phyloP scores from a whole-genome alignment of 805 yeast species.

The Yamadazyma tumulicola region DNA sequence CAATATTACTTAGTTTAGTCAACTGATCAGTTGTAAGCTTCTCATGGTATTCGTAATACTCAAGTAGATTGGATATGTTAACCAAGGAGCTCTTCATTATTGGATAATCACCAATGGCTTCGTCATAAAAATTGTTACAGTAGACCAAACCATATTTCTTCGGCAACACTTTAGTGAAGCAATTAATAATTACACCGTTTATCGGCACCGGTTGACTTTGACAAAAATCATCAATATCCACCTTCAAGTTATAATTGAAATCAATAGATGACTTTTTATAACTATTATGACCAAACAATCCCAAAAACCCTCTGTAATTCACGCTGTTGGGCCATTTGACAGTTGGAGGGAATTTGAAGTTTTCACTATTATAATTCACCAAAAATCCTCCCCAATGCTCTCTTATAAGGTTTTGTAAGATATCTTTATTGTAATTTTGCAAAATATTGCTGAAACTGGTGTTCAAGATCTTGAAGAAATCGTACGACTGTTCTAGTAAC shows the following conservation, averaged over 20 bases:
- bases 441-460: conserved; percentile 19
- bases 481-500: conserved; percentile 20
- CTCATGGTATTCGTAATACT: conserved; percentile 26
- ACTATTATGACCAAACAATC: conserved; percentile 18
- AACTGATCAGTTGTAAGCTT: conserved; percentile 18
- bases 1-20: conserved; percentile 14
- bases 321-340: conserved; percentile 35
- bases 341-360: conserved; percentile 17
- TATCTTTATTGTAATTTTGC: conserved; percentile 14
- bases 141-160: conserved; percentile 33
- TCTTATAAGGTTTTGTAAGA: conserved; percentile 15
- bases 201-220: neutral
- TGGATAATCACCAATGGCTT: conserved; percentile 1
- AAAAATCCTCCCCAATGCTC: conserved; percentile 31
- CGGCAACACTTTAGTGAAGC: conserved; percentile 21
- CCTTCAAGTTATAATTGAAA: conserved; percentile 11
- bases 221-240: conserved; percentile 18
- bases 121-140: conserved; percentile 6
- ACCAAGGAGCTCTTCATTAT: conserved; percentile 13
- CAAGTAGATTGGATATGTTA: conserved; percentile 29
- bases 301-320: conserved; percentile 35
- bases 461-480: conserved; percentile 25
- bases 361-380: conserved; percentile 20
- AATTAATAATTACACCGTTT: conserved; percentile 26
- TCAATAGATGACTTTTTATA: conserved; percentile 28